These are phyloP conservation scores for Primulina huaijiensis DNA, from an alignment of 257 asterid species.

Conservation along the genomic window DNA sequence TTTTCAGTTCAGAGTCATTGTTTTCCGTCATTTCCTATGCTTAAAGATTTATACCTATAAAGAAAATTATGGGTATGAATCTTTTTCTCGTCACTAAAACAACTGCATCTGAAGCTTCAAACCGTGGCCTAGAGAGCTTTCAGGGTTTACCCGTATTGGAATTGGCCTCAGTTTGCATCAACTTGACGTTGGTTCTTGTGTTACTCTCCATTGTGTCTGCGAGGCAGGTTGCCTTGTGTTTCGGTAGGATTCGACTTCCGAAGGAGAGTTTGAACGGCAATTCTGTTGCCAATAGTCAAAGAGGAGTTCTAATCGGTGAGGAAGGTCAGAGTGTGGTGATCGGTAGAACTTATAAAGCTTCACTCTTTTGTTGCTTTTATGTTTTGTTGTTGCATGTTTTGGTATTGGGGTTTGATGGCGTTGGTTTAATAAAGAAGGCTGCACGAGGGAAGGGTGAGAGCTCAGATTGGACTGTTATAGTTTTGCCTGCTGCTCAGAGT, in stretches of 20 bases:
- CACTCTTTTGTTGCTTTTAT: conserved; percentile 63
- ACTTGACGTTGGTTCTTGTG: conserved; percentile 60
- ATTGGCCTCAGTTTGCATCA: conserved; percentile 69
- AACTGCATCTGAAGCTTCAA: conserved; percentile 29
- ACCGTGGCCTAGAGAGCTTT: conserved; percentile 31
- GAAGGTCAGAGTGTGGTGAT: conserved; percentile 51
- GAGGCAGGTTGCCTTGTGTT: conserved; percentile 52
- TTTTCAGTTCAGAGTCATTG: conserved; percentile 32
- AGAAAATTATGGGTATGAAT: conserved; percentile 64
- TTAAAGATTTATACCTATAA: conserved; percentile 58
- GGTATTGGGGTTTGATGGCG: conserved; percentile 62
- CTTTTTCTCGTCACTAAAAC: conserved; percentile 34
- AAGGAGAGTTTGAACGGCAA: conserved; percentile 47
- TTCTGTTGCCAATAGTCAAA: conserved; percentile 30
- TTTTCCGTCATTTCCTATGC: conserved; percentile 27
- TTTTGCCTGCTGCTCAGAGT: conserved; percentile 59
- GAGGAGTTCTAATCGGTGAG: conserved; percentile 37
- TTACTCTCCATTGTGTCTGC: conserved; percentile 66
- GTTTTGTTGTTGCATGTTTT: conserved; percentile 54
- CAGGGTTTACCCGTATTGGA: conserved; percentile 58
- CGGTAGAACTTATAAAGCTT: conserved; percentile 55
- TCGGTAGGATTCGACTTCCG: conserved; percentile 47
- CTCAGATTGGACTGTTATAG: conserved; percentile 45
- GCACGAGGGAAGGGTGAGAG: conserved; percentile 28
- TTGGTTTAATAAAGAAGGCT: conserved; percentile 43